phyloP scores from a whole-genome alignment of 2,329 filamentous ascomycete species.

The Ophiocordyceps camponoti-floridani region DNA sequence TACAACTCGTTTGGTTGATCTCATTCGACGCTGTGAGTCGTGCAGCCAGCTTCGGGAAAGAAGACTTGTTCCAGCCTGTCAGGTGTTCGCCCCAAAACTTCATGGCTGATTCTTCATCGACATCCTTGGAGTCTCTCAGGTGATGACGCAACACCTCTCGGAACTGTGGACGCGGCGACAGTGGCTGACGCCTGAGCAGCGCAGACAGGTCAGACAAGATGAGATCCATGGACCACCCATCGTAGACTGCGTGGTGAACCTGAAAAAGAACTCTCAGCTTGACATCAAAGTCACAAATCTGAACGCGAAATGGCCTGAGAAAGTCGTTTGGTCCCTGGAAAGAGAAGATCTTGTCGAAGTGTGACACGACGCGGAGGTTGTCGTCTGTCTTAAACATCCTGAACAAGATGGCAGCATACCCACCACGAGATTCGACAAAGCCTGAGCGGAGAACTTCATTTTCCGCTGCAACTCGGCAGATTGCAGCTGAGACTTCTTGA shows the following conservation, averaged over 20 bases:
- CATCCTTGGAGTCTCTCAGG: conserved; percentile 6
- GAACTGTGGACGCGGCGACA: conserved; percentile 37
- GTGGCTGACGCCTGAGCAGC: conserved; percentile 18
- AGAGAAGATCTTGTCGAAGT: conserved; percentile 19
- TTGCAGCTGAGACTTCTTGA: conserved; percentile 25
- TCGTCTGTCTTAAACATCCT: conserved; percentile 20
- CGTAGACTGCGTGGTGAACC: conserved; percentile 72
- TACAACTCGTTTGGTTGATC: conserved; percentile 3
- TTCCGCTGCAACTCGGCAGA: conserved; percentile 26
- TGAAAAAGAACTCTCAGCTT: conserved; percentile 26
- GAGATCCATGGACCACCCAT: conserved; percentile 83
- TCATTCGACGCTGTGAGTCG: conserved; percentile 8
- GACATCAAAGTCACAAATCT: conserved; percentile 21
- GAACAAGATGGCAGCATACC: conserved; percentile 37
- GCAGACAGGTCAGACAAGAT: conserved; percentile 46
- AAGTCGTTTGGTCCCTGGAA: conserved; percentile 19
- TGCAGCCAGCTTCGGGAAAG: conserved; percentile 32
- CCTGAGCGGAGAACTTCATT: conserved; percentile 61
- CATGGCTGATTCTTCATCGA: conserved; percentile 21
- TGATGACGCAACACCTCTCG: conserved; percentile 36
- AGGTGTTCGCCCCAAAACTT: conserved; percentile 58
- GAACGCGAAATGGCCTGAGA: conserved; percentile 43
- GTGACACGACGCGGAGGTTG: conserved; percentile 22
- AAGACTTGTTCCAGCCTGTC: conserved; percentile 30
- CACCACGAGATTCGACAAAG: conserved; percentile 36